Evolutionary conservation across 2,329 filamentous ascomycete species (phyloP), one percentile per base, ranked within the genome.

Genomic region (Alternaria incomplexa): DNA sequence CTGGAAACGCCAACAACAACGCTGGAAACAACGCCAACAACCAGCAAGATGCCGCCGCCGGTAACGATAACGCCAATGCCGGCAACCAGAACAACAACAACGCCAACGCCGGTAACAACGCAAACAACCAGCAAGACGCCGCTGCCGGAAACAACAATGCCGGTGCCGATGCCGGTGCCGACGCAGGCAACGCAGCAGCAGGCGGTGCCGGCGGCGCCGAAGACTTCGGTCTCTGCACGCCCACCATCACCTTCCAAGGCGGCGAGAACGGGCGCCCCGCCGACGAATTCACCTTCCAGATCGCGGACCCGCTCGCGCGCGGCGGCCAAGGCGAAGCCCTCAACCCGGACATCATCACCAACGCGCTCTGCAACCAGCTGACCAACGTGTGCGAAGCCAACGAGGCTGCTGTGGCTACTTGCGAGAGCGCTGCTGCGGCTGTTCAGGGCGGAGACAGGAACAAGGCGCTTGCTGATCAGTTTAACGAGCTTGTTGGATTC

Each of bases 321-420:
- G 81, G 87, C 73, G 86, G 86, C 55, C 89, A 91, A 79, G 80
- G 88, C 71, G 89, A 91, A 75, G 89, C 89, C 9, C 83, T 91
- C 48, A 91, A 91, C 86, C 89, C 89, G 60, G 87, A 87, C 82
- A 91, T 91, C 83, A 91, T 91, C 83, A 90, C 88, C 76, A 91
- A 90, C 84, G 86, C 88, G 64, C 88, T 91, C 77, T 89, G 87
- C 79, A 89, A 91, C 79, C 88, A 91, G 81, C 84, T 91, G 62
- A 85, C 79, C 74, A 91, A 90, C 80, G 87, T 89, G 40, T 91
- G 89, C 80, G 81, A 82, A 43, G 89, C 89, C 56, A 89, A 88
- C 73, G 83, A 81, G 25, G 88, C 86, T 5, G 89, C 88, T 57
- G 83, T 86, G 67, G 75, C 83, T 12, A 83, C 84, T 6, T 89